A percentile compares a stretch with the other conserved stretches of the same genome.
Conservation (phyloP, 495 filamentous ascomycete genomes). For the Annulohypoxylon stygium region DNA sequence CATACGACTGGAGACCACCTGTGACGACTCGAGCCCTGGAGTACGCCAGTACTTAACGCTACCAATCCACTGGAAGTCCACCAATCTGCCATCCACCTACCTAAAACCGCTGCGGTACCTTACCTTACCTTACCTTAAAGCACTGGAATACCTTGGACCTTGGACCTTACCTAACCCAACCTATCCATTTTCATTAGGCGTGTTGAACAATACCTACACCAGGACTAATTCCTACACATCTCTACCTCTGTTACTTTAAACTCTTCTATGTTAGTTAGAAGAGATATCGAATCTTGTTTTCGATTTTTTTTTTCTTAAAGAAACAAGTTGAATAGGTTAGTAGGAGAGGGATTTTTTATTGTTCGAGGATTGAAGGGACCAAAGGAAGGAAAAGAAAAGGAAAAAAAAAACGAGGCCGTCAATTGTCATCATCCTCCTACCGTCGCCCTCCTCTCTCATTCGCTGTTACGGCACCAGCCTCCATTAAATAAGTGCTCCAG, state of each 20-base stretch:
- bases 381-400: not conserved
- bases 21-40: not conserved
- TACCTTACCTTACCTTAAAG: constrained; percentile 2
- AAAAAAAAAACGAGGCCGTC: constrained; percentile 14
- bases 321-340: constrained; percentile 1
- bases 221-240: constrained; percentile 15
- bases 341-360: constrained; percentile 21
- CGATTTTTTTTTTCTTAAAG: not conserved
- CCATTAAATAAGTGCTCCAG: constrained; percentile 17
- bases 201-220: constrained; percentile 8
- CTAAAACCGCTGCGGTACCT: constrained; percentile 17
- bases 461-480: constrained; percentile 42
- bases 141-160: too few species aligned
- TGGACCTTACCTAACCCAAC: constrained; percentile 16
- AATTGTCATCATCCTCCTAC: constrained; percentile 27
- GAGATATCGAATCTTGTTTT: not conserved
- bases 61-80: not conserved
- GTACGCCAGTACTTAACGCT: constrained; percentile 3
- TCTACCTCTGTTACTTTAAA: constrained; percentile 18
- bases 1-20: constrained; percentile 3
- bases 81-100: not conserved
- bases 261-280: constrained; percentile 3
- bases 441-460: constrained; percentile 39
- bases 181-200: not conserved
- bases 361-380: not conserved